Conservation (phyloP, 352 stramenopile species). For the Phytophthora pini region DNA sequence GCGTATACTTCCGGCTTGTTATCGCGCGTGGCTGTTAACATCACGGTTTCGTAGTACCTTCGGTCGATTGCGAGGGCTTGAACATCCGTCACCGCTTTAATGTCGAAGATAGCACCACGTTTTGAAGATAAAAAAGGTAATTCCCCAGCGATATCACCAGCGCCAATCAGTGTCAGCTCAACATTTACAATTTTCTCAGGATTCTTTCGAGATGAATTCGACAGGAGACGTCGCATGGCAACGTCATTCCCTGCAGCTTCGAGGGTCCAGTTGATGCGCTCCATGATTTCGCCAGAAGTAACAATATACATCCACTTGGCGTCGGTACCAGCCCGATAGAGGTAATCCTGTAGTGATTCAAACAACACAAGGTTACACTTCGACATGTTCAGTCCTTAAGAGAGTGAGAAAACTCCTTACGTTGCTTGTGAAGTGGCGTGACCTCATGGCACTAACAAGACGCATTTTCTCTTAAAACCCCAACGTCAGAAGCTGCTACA, state of each 20-base stretch:
- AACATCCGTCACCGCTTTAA: conserved; percentile 72
- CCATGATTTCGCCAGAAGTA: conserved; percentile 69
- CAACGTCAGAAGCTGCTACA: not conserved
- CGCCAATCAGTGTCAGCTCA: conserved; percentile 63
- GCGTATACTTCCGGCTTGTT: conserved; percentile 48
- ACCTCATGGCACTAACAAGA: conserved; percentile 70
- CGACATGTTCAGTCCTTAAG: not conserved
- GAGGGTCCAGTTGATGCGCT: conserved; percentile 69
- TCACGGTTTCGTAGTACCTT: conserved; percentile 66
- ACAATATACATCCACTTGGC: conserved; percentile 83
- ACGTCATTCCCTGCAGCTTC: conserved; percentile 26
- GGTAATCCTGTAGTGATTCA: conserved; percentile 51
- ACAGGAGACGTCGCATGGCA: conserved; percentile 32
- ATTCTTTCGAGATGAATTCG: conserved; percentile 39
- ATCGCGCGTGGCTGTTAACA: conserved; percentile 50
- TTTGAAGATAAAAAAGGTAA: conserved; percentile 64
- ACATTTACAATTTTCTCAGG: conserved; percentile 79
- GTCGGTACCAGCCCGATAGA: conserved; percentile 68
- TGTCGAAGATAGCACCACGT: conserved; percentile 58
- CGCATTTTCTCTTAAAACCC: conserved; percentile 69
- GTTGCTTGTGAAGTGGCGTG: conserved; percentile 67
- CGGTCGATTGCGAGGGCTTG: conserved; percentile 70
- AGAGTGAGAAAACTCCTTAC: conserved; percentile 24
- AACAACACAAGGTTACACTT: not conserved
- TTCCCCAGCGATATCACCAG: conserved; percentile 69